A percentile compares a stretch with the other conserved stretches of the same genome.
Conservation (phyloP, 2,329 filamentous ascomycete species). For the Mycosphaerelloides madeirae region DNA sequence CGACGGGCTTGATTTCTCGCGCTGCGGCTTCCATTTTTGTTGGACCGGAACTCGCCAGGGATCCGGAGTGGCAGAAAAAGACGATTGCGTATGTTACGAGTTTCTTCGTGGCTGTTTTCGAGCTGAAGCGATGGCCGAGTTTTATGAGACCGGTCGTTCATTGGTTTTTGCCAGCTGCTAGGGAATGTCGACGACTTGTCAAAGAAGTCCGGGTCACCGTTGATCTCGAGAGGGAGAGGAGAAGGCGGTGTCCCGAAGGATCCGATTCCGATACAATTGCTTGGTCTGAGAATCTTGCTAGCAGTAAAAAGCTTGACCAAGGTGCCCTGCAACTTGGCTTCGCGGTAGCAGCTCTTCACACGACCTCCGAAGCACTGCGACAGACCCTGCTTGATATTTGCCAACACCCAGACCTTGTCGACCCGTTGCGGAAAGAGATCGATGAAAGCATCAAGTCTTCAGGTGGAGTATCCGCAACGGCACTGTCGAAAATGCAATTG, state of each 20-base stretch:
- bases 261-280: no score
- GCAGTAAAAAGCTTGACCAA: background rate
- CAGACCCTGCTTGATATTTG: slow-evolving; percentile 22
- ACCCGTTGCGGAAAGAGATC: slow-evolving; percentile 26
- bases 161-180: slow-evolving; percentile 31
- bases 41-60: slow-evolving; percentile 33
- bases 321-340: slow-evolving; percentile 10
- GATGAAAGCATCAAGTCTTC: slow-evolving; percentile 12
- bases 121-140: slow-evolving; percentile 33
- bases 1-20: slow-evolving; percentile 32
- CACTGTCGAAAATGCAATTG: slow-evolving; percentile 27
- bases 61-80: slow-evolving; percentile 34
- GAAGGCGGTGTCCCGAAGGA: no score
- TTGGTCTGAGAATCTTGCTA: background rate
- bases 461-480: slow-evolving; percentile 22
- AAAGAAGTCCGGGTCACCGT: slow-evolving; percentile 21
- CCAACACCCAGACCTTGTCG: slow-evolving; percentile 20
- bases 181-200: slow-evolving; percentile 26
- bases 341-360: slow-evolving; percentile 17
- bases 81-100: slow-evolving; percentile 32
- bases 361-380: slow-evolving; percentile 18
- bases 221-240: no score
- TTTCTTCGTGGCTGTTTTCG: slow-evolving; percentile 29
- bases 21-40: slow-evolving; percentile 34
- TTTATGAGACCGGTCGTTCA: slow-evolving; percentile 33